Percentiles rank a stretch among this genome's conserved stretches.
These are phyloP conservation scores for Phytophthora pinifolia DNA, from an alignment of 352 stramenopile genomes.

Conservation along the genomic window DNA sequence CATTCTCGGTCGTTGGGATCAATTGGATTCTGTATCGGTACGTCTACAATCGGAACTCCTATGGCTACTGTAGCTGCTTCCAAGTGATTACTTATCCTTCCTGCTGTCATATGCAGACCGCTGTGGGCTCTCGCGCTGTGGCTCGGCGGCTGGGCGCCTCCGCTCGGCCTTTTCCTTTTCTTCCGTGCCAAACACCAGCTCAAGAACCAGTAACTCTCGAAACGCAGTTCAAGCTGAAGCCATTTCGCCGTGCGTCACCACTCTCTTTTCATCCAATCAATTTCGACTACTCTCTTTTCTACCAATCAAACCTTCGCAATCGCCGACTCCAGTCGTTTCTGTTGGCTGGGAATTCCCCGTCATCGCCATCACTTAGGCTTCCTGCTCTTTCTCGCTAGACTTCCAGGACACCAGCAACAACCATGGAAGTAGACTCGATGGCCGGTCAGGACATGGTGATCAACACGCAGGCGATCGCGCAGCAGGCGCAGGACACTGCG, in stretches of 20 bases:
- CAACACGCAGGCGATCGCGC: conserved; percentile 42
- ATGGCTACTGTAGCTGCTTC: not conserved
- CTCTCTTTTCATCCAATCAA: conserved; percentile 1
- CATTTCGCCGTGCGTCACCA: conserved; percentile 2
- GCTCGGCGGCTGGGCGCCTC: conserved; percentile 33
- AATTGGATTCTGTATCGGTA: conserved; percentile 61
- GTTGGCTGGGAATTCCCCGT: conserved; percentile 11
- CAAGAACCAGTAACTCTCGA: conserved; percentile 38
- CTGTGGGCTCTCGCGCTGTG: conserved; percentile 47
- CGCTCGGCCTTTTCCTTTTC: conserved; percentile 31
- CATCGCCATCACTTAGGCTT: conserved; percentile 27
- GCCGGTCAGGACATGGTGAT: conserved; percentile 65
- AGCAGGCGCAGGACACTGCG: conserved; percentile 50
- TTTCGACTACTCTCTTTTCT: conserved; percentile 10
- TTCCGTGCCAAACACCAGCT: conserved; percentile 24
- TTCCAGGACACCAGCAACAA: conserved; percentile 5
- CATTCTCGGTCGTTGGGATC: conserved; percentile 43
- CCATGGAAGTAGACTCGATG: conserved; percentile 76
- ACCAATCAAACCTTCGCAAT: conserved; percentile 29
- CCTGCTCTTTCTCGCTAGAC: conserved; percentile 3
- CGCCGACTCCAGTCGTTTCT: conserved; percentile 50
- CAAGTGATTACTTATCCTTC: no score
- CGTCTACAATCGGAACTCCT: not conserved
- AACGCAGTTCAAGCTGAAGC: not conserved
- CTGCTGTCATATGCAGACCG: conserved; percentile 27